Evolutionary conservation across 2,329 filamentous ascomycete genomes (phyloP).

Genomic region (Colletotrichum tropicale): DNA sequence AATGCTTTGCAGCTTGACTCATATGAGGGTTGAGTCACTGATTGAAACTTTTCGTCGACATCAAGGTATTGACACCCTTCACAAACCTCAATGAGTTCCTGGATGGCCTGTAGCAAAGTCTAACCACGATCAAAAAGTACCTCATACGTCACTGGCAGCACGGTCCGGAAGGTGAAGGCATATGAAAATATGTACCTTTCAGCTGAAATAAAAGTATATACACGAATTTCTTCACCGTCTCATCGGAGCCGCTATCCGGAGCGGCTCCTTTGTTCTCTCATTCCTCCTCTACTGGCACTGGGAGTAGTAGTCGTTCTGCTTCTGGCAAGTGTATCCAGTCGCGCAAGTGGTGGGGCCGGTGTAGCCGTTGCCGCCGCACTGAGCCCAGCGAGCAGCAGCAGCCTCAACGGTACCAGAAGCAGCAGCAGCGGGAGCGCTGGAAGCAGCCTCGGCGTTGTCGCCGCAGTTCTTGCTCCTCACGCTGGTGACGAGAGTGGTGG

Average conservation of each 20-base stretch:
- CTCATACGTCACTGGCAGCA: not conserved
- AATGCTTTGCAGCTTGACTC: not conserved
- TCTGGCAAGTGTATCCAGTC: constrained; percentile 37
- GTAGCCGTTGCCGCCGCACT: constrained; percentile 42
- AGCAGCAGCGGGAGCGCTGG: not conserved
- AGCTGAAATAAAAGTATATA: constrained; percentile 7
- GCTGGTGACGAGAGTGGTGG: constrained; percentile 5
- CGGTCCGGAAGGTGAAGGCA: not conserved
- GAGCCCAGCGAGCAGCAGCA: constrained; percentile 30
- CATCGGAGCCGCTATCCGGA: not conserved
- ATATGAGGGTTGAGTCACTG: not conserved
- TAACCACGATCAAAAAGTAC: not conserved
- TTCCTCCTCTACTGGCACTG: constrained; percentile 40
- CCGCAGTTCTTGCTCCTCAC: constrained; percentile 8
- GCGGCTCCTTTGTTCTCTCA: not conserved
- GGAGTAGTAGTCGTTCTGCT: constrained; percentile 43
- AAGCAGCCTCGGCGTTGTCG: not conserved
- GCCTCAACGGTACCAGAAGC: constrained; percentile 22
- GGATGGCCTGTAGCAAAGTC: not conserved
- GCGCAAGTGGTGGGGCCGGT: constrained; percentile 39
- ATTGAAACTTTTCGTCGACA: not conserved
- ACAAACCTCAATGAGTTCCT: not conserved
- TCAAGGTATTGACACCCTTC: not conserved
- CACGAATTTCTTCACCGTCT: not conserved
- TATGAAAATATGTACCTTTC: not conserved